Base-by-base conservation (phyloP, 2,329 filamentous ascomycete genomes). In the Phialemoniopsis sp. region DNA sequence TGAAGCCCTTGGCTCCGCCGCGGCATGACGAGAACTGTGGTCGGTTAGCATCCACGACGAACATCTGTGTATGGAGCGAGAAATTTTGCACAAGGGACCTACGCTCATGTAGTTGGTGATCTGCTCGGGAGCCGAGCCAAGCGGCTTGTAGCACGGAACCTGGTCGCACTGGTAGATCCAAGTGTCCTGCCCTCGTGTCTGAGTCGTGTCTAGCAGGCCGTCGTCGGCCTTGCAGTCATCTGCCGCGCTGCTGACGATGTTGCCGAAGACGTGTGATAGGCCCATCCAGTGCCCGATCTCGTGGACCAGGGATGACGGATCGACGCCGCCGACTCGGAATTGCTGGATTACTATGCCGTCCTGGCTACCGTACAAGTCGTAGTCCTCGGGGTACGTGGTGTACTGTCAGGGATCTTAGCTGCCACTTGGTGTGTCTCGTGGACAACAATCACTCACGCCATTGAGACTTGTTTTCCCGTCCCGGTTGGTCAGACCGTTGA, bases 241-340 rank as follows among this genome's bases (percentile, higher is more conserved):
- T 13, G 36, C 37, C 17, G 34, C 10, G 9, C 29, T 32, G 18
- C 19, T 21, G 12, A 32, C 31, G 3, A 15, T 19, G n/a, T 18
- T 16, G 18, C 33, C 21, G n/a, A 73, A 73, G 34, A 68, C 70
- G 54, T 73, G 69, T 48, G 58, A 60, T 17, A 73, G 60, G 37
- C 68, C 68, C 38, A 72, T 53, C 68, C 68, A 73, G 57, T 73
- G 69, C 13, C 69, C 69, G 32, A 66, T 54, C 54, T 73, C 69
- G 56, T 72, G 68, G 29, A 32, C 33, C 4, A 32, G 30, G 13
- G 37, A 33, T n/a, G 19, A 53, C 49, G 12, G 19, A 3, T 17
- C 13, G 18, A 16, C 21, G 18, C 30, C 30, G n/a, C 26, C 13
- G 8, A 32, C n/a, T 17, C 37, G 15, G 19, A 31, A 13, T 26